Conservation (phyloP, 2,329 filamentous ascomycete genomes). For the Penicillium concentricum region DNA sequence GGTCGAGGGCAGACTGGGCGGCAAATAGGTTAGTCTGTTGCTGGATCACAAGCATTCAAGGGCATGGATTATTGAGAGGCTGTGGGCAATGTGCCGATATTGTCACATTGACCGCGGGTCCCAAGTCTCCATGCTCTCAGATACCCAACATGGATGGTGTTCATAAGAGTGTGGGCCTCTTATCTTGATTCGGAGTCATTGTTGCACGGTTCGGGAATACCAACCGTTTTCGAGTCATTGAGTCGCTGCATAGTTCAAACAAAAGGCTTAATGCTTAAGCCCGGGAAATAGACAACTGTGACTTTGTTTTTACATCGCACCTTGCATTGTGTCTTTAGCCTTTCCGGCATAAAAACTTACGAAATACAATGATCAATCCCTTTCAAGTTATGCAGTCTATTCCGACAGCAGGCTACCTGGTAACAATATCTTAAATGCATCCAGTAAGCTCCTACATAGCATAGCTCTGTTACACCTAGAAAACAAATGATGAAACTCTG, state of each 20-base stretch:
- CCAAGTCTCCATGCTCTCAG: not conserved
- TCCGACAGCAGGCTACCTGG: not conserved
- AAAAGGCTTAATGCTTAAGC: not conserved
- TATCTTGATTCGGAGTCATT: not conserved
- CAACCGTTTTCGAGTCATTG: not conserved
- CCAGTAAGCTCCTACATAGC: not conserved
- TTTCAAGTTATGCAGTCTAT: not conserved
- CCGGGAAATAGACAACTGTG: not conserved
- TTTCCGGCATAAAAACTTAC: slow-evolving; percentile 17
- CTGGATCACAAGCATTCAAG: not conserved
- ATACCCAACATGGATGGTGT: not conserved
- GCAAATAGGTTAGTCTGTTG: slow-evolving; percentile 16
- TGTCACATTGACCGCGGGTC: not conserved
- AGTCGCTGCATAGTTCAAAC: not conserved
- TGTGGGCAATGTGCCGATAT: slow-evolving; percentile 17
- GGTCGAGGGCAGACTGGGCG: slow-evolving; percentile 67
- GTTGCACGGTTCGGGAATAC: not conserved
- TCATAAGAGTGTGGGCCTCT: not conserved
- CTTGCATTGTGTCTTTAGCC: slow-evolving; percentile 2
- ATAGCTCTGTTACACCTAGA: too few species aligned
- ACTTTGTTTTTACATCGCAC: not conserved
- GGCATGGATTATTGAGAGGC: not conserved
- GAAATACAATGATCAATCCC: slow-evolving; percentile 21
- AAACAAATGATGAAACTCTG: not conserved
- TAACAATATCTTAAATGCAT: not conserved